Conservation (phyloP, 2,329 filamentous ascomycete genomes). For the Neonectria ditissima region DNA sequence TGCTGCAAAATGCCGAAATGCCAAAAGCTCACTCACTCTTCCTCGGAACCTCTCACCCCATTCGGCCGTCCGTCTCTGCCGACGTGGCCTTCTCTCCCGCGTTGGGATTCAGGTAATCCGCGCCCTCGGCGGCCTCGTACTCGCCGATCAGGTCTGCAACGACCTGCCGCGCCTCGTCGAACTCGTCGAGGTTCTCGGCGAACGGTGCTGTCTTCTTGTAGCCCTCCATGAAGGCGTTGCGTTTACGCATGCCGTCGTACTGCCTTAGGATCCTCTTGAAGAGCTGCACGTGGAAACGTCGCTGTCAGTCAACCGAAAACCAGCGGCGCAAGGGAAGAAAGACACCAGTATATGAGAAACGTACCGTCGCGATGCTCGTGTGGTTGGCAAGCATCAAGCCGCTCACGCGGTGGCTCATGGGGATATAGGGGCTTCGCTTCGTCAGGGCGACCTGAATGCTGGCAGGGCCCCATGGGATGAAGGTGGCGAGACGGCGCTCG, state of each 20-base stretch:
- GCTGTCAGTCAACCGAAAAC: constrained; percentile 14
- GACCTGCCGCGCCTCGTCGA: constrained; percentile 93
- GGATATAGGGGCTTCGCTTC: constrained; percentile 95
- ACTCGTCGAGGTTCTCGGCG: constrained; percentile 89
- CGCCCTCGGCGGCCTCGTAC: constrained; percentile 94
- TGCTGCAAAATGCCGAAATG: constrained; percentile 12
- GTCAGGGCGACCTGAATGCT: constrained; percentile 98
- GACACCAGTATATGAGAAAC: constrained; percentile 46
- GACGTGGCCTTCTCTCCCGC: constrained; percentile 64
- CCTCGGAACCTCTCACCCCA: constrained; percentile 48
- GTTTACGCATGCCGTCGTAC: constrained; percentile 94
- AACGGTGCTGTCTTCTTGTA: constrained; percentile 98
- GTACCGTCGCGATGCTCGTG: constrained; percentile 90
- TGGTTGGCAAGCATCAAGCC: constrained; percentile 98
- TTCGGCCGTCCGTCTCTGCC: constrained; percentile 65
- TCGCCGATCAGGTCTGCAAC: constrained; percentile 92
- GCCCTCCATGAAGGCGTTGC: constrained; percentile 94
- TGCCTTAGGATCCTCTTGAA: constrained; percentile 95
- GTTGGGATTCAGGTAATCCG: constrained; percentile 87
- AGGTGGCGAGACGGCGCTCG: constrained; percentile 91
- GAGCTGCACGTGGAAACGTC: constrained; percentile 60
- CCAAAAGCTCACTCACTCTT: constrained; percentile 9
- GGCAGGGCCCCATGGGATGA: constrained; percentile 98
- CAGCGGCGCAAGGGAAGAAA: not conserved
- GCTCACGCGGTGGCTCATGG: constrained; percentile 93